Percentiles rank a stretch among this genome's conserved stretches.
These are phyloP conservation scores for Macrotyloma uniflorum DNA, from an alignment of 306 rosid genomes.

Conservation along the genomic window DNA sequence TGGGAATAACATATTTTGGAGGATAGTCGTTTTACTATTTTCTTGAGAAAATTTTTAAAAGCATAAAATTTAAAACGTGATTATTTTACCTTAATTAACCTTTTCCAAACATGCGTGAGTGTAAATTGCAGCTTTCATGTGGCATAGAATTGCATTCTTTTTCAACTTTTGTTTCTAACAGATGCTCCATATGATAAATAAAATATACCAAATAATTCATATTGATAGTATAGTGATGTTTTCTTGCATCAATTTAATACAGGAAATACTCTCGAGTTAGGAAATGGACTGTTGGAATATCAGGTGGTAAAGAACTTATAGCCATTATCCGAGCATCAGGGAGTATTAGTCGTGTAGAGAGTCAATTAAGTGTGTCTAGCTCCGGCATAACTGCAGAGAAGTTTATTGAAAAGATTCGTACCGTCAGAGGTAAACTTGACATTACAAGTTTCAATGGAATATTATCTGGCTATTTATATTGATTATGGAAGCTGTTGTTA, in stretches of 20 bases:
- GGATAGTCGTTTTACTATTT: neutral
- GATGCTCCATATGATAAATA: conserved; percentile 8
- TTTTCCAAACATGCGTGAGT: neutral
- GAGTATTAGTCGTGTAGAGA: conserved; percentile 76
- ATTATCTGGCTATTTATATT: conserved; percentile 9
- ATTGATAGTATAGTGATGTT: conserved; percentile 3
- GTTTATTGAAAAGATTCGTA: conserved; percentile 86
- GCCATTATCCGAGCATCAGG: conserved; percentile 95
- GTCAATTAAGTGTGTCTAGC: conserved; percentile 62
- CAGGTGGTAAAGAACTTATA: conserved; percentile 77
- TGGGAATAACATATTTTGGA: neutral
- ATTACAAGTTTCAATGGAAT: neutral
- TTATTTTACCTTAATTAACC: neutral
- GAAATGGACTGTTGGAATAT: conserved; percentile 80
- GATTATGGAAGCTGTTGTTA: conserved; percentile 1
- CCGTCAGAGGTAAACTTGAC: conserved; percentile 69
- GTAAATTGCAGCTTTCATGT: conserved; percentile 30
- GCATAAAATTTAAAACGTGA: neutral
- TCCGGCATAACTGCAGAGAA: conserved; percentile 81
- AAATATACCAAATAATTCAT: neutral
- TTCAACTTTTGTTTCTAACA: conserved; percentile 10
- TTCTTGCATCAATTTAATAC: conserved; percentile 24
- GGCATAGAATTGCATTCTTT: conserved; percentile 12
- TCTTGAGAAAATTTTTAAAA: neutral
- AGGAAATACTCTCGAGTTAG: conserved; percentile 81